Conservation (phyloP, 2,329 filamentous ascomycete species). For the Aureobasidium sp. region DNA sequence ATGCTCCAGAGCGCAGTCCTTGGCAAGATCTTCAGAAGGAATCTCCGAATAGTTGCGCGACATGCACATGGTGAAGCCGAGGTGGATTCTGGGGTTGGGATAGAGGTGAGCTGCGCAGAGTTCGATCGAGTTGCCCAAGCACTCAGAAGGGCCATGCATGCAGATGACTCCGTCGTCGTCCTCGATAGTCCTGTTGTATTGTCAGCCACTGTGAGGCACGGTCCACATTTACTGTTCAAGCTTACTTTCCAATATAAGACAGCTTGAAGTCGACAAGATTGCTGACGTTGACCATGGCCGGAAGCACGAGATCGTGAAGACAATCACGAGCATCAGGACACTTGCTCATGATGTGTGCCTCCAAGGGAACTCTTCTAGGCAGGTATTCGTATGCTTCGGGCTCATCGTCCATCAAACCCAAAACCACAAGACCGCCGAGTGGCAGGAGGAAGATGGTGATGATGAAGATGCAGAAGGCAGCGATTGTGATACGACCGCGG, state of each 20-base stretch:
- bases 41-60: conserved; percentile 69
- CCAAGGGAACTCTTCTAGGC: conserved; percentile 59
- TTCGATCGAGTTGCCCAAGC: conserved; percentile 88
- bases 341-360: conserved; percentile 92
- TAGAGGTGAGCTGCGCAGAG: conserved; percentile 82
- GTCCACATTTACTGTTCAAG: conserved; percentile 8
- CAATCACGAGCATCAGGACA: conserved; percentile 88
- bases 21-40: conserved; percentile 67
- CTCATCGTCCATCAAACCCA: conserved; percentile 26
- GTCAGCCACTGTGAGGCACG: background rate
- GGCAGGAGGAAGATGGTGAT: conserved; percentile 24
- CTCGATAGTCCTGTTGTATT: conserved; percentile 48
- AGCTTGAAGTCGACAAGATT: conserved; percentile 87
- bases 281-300: conserved; percentile 73
- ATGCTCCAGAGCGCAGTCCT: conserved; percentile 86
- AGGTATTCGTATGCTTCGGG: conserved; percentile 13
- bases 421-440: conserved; percentile 20
- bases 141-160: conserved; percentile 84
- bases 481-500: conserved; percentile 22
- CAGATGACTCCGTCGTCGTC: conserved; percentile 75
- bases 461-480: conserved; percentile 28
- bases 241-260: conserved; percentile 78
- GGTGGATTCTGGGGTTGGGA: conserved; percentile 75
- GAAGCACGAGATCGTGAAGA: conserved; percentile 71
- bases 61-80: conserved; percentile 92